Conservation (phyloP, 441 rosid species). For the Aquilaria agallochum region DNA sequence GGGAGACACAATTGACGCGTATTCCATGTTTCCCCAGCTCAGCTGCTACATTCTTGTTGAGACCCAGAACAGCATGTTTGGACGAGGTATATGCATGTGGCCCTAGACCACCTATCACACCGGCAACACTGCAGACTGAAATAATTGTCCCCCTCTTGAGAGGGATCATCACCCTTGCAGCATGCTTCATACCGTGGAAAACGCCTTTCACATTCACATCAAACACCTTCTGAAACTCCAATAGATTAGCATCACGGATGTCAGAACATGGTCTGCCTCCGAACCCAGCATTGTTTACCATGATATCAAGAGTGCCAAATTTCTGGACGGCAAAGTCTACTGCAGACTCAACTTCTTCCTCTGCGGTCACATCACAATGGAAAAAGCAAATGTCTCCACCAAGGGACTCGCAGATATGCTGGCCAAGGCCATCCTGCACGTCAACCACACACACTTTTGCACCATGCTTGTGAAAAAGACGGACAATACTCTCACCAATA, state of each 20-base stretch:
- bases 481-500: conserved; percentile 81
- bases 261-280: conserved; percentile 62
- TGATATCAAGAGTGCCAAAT: conserved; percentile 66
- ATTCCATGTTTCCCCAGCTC: conserved; percentile 90
- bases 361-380: conserved; percentile 72
- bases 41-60: conserved; percentile 74
- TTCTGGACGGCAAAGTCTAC: conserved; percentile 46
- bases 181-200: conserved; percentile 87
- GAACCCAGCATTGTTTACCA: conserved; percentile 84
- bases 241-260: conserved; percentile 47
- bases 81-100: conserved; percentile 82
- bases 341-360: conserved; percentile 60
- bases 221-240: conserved; percentile 59
- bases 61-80: conserved; percentile 77
- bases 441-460: conserved; percentile 74
- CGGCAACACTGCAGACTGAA: conserved; percentile 53
- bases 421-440: conserved; percentile 59
- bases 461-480: conserved; percentile 71
- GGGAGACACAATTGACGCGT: conserved; percentile 88
- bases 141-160: conserved; percentile 54
- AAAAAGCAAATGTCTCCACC: conserved; percentile 41
- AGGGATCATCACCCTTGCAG: conserved; percentile 84
- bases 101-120: conserved; percentile 61
- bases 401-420: conserved; percentile 42
- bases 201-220: conserved; percentile 81